These are phyloP conservation scores for Phytophthora tubulina DNA, from an alignment of 352 stramenopile species.

Conservation along the genomic window DNA sequence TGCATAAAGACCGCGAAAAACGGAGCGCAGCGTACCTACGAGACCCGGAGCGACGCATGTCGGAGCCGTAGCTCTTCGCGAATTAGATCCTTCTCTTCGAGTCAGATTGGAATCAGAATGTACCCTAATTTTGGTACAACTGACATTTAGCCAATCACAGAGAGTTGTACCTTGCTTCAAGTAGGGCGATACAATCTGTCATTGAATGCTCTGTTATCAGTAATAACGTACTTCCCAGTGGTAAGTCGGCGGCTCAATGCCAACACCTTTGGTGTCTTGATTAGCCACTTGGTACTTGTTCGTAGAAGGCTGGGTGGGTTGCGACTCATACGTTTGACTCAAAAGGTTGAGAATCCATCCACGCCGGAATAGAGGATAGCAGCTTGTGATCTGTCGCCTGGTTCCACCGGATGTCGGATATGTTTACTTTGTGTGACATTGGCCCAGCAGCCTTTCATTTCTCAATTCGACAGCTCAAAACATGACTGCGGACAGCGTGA, in stretches of 20 bases:
- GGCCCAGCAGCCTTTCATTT: conserved; percentile 12
- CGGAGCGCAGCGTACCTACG: conserved; percentile 21
- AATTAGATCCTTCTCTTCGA: conserved; percentile 35
- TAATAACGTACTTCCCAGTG: no score
- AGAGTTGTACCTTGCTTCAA: neutral
- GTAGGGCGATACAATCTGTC: neutral
- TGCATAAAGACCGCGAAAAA: neutral
- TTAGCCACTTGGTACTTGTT: no score
- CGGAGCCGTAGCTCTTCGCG: conserved; percentile 25
- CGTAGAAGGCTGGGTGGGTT: no score
- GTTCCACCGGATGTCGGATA: conserved; percentile 17
- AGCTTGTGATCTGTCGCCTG: conserved; percentile 21
- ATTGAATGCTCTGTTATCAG: no score
- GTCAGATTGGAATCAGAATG: conserved; percentile 36
- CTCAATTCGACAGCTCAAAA: conserved; percentile 10
- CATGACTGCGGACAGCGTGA: conserved; percentile 13
- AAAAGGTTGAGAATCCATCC: conserved; percentile 28
- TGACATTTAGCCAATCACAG: conserved; percentile 14
- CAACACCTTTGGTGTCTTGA: no score
- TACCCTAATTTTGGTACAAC: conserved; percentile 1
- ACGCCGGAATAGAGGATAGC: conserved; percentile 10
- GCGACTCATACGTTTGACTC: neutral
- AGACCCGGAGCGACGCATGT: conserved; percentile 33
- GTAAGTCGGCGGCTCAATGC: no score
- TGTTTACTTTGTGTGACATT: conserved; percentile 23